These are phyloP conservation scores for Lepiota subincarnata DNA, from an alignment of 768 basidiomycete genomes.

Conservation along the genomic window DNA sequence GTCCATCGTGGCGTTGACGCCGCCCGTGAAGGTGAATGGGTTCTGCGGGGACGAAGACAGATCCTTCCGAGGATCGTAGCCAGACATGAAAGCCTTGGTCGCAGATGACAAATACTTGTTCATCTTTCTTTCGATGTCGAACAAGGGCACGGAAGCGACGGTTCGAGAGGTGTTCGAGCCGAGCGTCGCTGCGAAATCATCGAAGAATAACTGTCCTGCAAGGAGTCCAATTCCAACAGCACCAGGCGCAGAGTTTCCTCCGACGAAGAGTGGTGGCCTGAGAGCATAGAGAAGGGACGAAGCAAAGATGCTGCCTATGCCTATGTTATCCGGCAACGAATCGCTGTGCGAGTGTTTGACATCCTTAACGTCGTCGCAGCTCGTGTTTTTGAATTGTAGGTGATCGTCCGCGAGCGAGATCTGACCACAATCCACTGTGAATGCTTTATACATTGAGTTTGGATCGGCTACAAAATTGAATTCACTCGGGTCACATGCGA, in stretches of 20 bases:
- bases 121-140: not conserved
- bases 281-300: conserved; percentile 1
- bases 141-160: not conserved
- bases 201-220: conserved; percentile 5
- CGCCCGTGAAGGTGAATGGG: not conserved
- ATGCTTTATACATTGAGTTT: not conserved
- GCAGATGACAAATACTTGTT: not conserved
- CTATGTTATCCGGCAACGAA: not conserved
- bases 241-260: not conserved
- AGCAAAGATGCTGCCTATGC: not conserved
- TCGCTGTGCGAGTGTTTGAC: not conserved
- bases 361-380: not conserved
- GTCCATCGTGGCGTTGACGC: not conserved
- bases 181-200: conserved; percentile 2
- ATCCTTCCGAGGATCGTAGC: not conserved
- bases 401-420: not conserved
- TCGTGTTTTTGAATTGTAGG: not conserved
- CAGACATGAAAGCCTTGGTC: not conserved
- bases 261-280: not conserved
- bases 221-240: not conserved
- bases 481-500: conserved; percentile 3
- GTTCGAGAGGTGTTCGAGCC: not conserved
- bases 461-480: not conserved
- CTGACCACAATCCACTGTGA: not conserved
- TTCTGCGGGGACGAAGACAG: not conserved